Evolutionary conservation across 106 monocot species (phyloP).

Genomic region (Acorus calamus): DNA sequence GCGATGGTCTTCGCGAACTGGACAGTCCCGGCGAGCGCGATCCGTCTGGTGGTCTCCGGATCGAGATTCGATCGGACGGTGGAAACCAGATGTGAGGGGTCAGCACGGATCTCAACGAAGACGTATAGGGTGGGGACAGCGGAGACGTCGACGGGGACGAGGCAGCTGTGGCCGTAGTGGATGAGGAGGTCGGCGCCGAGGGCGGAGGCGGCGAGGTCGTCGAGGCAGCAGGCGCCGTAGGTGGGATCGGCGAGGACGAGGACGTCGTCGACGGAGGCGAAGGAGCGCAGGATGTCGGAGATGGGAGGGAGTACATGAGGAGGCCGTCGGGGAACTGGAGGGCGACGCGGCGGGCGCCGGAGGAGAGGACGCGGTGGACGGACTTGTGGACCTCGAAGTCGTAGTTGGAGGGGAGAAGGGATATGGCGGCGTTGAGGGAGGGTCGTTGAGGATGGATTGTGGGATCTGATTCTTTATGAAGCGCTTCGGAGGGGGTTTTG

Average conservation of each 20-base stretch:
- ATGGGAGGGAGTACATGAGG: constrained; percentile 87
- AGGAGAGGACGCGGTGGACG: constrained; percentile 62
- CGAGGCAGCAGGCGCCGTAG: constrained; percentile 95
- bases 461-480: constrained; percentile 75
- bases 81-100: constrained; percentile 31
- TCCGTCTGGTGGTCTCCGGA: not conserved
- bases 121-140: constrained; percentile 70
- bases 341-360: constrained; percentile 46
- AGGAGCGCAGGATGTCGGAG: constrained; percentile 66
- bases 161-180: constrained; percentile 95
- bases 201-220: constrained; percentile 59
- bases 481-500: constrained; percentile 47
- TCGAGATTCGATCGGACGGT: constrained; percentile 37
- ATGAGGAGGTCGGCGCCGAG: constrained; percentile 72
- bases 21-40: constrained; percentile 76
- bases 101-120: constrained; percentile 75
- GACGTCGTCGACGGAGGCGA: constrained; percentile 27
- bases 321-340: constrained; percentile 97
- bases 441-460: constrained; percentile 50
- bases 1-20: constrained; percentile 83
- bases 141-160: constrained; percentile 71
- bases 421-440: constrained; percentile 56
- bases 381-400: constrained; percentile 97
- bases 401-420: constrained; percentile 81
- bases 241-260: constrained; percentile 88